Conservation (phyloP, 176 grass and related monocot species). For the Tuctoria greenei region DNA sequence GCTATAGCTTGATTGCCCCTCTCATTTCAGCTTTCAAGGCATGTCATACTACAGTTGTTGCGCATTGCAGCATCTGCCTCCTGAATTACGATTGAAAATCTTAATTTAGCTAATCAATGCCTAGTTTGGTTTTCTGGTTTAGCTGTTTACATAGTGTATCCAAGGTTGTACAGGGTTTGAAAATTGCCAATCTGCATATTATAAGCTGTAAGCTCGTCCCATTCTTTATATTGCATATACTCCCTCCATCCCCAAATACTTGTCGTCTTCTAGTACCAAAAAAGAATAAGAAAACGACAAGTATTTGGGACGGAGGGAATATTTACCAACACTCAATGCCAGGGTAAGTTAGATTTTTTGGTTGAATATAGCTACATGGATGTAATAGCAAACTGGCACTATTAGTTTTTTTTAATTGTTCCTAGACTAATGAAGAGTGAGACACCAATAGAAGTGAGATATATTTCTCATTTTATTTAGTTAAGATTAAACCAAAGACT, state of each 20-base stretch:
- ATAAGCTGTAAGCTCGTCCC: not conserved
- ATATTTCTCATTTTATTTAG: constrained; percentile 5
- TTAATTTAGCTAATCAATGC: not conserved
- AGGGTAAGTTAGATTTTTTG: not conserved
- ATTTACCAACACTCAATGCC: not conserved
- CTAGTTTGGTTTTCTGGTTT: constrained; percentile 14
- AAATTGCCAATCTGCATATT: constrained; percentile 8
- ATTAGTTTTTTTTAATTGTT: not conserved
- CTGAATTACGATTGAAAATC: not conserved
- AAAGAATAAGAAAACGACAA: too few species aligned
- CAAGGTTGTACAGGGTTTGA: not conserved
- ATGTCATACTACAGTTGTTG: not conserved
- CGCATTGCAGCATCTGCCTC: not conserved
- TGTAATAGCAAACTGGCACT: not conserved
- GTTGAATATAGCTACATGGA: not conserved
- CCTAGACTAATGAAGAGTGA: constrained; percentile 11
- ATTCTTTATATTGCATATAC: not conserved
- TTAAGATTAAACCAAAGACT: not conserved
- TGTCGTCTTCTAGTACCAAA: too few species aligned
- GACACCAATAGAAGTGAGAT: constrained; percentile 15
- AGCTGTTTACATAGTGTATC: not conserved
- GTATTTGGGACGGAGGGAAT: too few species aligned
- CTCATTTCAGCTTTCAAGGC: not conserved
- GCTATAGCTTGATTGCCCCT: not conserved
- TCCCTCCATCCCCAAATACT: too few species aligned